Evolutionary conservation across 495 filamentous ascomycete species (phyloP), one percentile per base, ranked within the genome.

Genomic region (Ramalina intermedia): DNA sequence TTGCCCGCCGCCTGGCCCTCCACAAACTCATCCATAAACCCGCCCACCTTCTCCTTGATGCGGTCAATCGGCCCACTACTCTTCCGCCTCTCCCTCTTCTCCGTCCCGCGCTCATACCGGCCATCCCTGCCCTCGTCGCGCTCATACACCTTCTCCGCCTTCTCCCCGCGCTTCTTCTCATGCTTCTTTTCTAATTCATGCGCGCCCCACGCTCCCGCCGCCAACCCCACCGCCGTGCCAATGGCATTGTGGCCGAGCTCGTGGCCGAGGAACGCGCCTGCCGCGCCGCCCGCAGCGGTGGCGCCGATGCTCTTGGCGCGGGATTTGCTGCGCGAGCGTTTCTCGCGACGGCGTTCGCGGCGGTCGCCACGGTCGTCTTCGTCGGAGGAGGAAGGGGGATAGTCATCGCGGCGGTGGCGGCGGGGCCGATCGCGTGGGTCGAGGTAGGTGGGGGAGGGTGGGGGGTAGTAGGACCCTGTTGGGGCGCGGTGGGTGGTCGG

Each of bases 141-240:
- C 7, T 47, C 43, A 18, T 35, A 39, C 21, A 26, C 18, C 16
- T 14, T 33, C 20, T 35, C 46, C 21, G 1, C 18, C 26, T 8
- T 29, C 12, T 46, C 27, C n/a, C 21, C 48, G 29, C 59, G 46
- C 54, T 71, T 66, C 24, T 70, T 51, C 55, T 71, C 58, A 57
- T 74, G 67, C 13, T 56, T 51, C 16, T 55, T 48, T 26, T 62
- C 62, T 17, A 76, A 52, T 5, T 69, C 60, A 38, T 78, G 80
- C 16, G 77, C 77, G 0, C 71, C 76, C 2, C 78, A 62, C 1
- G 76, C 77, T 0, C 78, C 78, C 2, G 69, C 73, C 0, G 74
- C 67, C 7, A 66, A 54, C 0, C 75, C 78, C 0, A 68, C 58
- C 1, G 74, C 46, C 7, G 73, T 75, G 7, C 69, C 73, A 6